Evolutionary conservation across 2,329 filamentous ascomycete genomes (phyloP).

Genomic region (Elsinoe fawcettii): DNA sequence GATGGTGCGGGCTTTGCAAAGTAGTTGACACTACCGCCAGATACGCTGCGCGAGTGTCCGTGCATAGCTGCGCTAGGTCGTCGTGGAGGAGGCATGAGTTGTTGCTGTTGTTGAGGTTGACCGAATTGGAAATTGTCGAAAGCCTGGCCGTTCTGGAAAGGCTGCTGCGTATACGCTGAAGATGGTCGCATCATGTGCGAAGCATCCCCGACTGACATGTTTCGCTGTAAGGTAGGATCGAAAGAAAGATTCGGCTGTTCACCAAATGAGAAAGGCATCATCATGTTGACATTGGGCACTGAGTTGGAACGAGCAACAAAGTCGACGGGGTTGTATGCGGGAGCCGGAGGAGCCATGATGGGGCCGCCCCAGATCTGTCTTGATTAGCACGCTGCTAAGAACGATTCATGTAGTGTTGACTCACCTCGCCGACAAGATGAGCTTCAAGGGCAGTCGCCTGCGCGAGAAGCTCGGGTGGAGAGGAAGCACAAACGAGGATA

Average conservation of each 20-base stretch:
- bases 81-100: constrained; percentile 4
- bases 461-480: constrained; percentile 13
- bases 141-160: background rate
- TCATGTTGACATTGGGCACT: constrained; percentile 1
- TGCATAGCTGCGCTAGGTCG: background rate
- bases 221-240: background rate
- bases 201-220: constrained; percentile 5
- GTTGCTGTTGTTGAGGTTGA: background rate
- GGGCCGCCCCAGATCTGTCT: constrained; percentile 13
- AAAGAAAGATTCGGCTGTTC: constrained; percentile 9
- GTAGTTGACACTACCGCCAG: background rate
- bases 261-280: constrained; percentile 5
- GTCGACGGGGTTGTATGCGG: background rate
- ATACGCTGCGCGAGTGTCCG: constrained; percentile 1
- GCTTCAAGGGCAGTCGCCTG: constrained; percentile 11
- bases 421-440: constrained; percentile 12
- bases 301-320: background rate
- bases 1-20: background rate
- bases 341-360: constrained; percentile 11
- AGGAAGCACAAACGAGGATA: constrained; percentile 12
- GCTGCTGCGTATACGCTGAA: background rate
- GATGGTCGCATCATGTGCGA: constrained; percentile 11
- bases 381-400: background rate
- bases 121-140: background rate
- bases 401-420: background rate